Percentiles rank a stretch among this genome's conserved stretches.
phyloP scores from a whole-genome alignment of 1,284 basidiomycete genomes.

The Moniliella sp. region DNA sequence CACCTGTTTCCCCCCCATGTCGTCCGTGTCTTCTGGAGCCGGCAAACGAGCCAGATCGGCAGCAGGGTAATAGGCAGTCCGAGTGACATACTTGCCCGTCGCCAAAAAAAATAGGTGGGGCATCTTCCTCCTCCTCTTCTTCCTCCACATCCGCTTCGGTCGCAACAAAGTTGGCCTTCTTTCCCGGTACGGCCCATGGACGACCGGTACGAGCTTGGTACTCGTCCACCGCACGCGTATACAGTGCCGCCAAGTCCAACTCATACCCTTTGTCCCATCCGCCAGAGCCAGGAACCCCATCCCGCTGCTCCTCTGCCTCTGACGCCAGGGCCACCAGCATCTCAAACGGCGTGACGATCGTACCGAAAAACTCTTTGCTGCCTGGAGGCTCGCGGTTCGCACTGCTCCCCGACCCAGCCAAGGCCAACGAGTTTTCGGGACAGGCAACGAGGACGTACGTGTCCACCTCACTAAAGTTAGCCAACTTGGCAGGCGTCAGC shows the following conservation, averaged over 20 bases:
- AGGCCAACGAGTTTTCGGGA: constrained; percentile 71
- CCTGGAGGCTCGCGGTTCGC: constrained; percentile 1
- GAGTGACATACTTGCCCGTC: constrained; percentile 53
- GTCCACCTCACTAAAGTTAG: constrained; percentile 87
- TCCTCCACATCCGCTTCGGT: constrained; percentile 6
- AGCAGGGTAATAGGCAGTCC: no score
- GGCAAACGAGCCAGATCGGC: background rate
- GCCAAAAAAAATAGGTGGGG: constrained; percentile 55
- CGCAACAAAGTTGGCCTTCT: constrained; percentile 3
- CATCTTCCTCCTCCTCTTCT: constrained; percentile 37
- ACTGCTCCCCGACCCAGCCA: constrained; percentile 37
- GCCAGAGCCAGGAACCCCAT: constrained; percentile 8
- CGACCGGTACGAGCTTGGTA: background rate
- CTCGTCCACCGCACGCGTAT: constrained; percentile 11
- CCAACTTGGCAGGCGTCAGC: constrained; percentile 79
- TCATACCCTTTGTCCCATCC: constrained; percentile 60
- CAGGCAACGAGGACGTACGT: constrained; percentile 87
- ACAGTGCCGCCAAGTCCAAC: constrained; percentile 48
- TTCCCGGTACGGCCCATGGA: constrained; percentile 6
- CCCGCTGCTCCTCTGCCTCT: constrained; percentile 15
- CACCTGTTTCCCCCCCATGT: constrained; percentile 25
- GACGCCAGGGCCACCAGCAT: constrained; percentile 55
- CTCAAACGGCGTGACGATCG: constrained; percentile 86
- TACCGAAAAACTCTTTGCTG: constrained; percentile 53
- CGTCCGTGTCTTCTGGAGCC: constrained; percentile 14